phyloP scores from a whole-genome alignment of 108 stramenopile species.

The Ochromonas danica region DNA sequence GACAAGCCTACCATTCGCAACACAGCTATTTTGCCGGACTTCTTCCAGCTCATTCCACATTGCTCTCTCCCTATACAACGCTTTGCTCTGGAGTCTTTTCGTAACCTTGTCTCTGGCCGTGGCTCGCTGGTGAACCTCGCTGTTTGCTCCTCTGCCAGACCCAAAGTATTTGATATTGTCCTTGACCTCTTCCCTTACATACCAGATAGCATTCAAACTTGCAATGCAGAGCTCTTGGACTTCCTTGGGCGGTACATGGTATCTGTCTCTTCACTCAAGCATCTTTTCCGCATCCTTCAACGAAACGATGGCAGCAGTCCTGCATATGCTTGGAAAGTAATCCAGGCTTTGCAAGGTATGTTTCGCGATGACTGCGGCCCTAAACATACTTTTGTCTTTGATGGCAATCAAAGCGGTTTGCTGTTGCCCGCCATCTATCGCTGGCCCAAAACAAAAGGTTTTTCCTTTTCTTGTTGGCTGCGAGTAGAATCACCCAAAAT shows the following conservation, averaged over 20 bases:
- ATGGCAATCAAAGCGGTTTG: slow-evolving; percentile 10
- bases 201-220: neutral
- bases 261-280: slow-evolving; percentile 20
- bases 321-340: neutral
- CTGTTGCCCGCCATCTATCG: neutral
- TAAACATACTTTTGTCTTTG: slow-evolving; percentile 21
- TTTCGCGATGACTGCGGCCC: neutral
- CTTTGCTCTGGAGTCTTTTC: neutral
- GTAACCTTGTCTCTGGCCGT: neutral
- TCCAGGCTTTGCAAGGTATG: slow-evolving; percentile 20
- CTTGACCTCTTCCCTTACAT: slow-evolving; percentile 22
- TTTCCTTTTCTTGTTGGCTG: slow-evolving; percentile 26
- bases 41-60: neutral
- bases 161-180: neutral
- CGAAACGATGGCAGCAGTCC: neutral
- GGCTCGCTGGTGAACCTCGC: neutral
- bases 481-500: neutral
- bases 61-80: neutral
- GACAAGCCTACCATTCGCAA: neutral
- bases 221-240: neutral
- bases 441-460: slow-evolving; percentile 21
- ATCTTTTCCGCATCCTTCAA: slow-evolving; percentile 21
- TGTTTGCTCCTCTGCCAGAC: neutral
- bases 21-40: neutral
- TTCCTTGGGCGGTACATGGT: neutral